Base-by-base conservation (phyloP, 1,139 yeast genomes). In the Geotrichum macrosporum region DNA sequence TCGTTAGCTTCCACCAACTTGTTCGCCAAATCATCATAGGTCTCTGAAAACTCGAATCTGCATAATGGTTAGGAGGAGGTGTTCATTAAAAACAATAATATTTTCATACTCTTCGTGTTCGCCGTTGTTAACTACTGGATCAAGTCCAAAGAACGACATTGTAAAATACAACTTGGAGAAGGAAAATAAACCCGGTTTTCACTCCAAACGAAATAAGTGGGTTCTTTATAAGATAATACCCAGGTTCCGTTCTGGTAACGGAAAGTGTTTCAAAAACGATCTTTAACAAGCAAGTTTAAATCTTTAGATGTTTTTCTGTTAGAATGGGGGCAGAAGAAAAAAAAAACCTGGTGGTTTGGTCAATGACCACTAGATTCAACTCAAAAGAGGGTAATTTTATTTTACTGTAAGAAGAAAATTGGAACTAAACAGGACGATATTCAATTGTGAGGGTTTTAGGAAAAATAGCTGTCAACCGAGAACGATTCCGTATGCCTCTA, bases 1-100 rank as follows among this genome's bases (percentile, higher is more conserved):
- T 88, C 96, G 50, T 82, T 88, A 30, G 77, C 81, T 54, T 84
- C 94, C 38, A 74, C 75, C 41, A 77, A 74, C 51, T 74, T 74
- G 26, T 77, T 85, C 2, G 88, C 92, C 50, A 84, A 74, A 47
- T 63, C 66, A 54, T 83, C 86, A 62, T 84, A 85, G 15, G 94
- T 81, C 46, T 87, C 94, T 57, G 86, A 94, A 61, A 44, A 41
- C 16, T 46, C 44, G 18, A 13, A 36, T 27, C 43, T 39, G 20
- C 6, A 24, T 24, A n/a, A n/a, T n/a, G n/a, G n/a, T n/a, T n/a
- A n/a, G n/a, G n/a, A n/a, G n/a, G n/a, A n/a, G n/a, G n/a, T n/a
- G n/a, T n/a, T n/a, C n/a, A n/a, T n/a, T n/a, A 13, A 20, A 18
- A 22, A 30, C 16, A 12, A 6, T 21, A 13, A 30, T 21, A 36